These are phyloP conservation scores for Penicillium herquei DNA, from an alignment of 495 filamentous ascomycete genomes.

Conservation along the genomic window DNA sequence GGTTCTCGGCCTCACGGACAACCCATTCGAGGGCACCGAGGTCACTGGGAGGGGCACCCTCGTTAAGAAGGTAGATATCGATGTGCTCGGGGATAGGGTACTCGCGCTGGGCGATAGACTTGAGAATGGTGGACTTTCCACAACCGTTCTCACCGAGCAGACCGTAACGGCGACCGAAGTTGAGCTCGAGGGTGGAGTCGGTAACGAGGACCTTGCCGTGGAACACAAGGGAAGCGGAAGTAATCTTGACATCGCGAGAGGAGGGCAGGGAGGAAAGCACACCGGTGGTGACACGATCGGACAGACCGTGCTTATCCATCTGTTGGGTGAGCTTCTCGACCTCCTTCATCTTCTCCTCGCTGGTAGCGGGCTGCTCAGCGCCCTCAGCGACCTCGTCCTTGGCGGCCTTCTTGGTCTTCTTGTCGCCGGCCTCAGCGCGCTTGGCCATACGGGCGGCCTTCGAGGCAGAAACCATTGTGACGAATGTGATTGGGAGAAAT, in stretches of 20 bases:
- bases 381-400: slow-evolving; percentile 54
- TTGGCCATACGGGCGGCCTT: slow-evolving; percentile 98
- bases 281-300: slow-evolving; percentile 97
- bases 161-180: slow-evolving; percentile 89
- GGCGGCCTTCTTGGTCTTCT: slow-evolving; percentile 72
- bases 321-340: slow-evolving; percentile 81
- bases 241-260: slow-evolving; percentile 94
- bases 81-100: slow-evolving; percentile 95
- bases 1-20: slow-evolving; percentile 89
- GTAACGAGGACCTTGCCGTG: slow-evolving; percentile 95
- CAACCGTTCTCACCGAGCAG: slow-evolving; percentile 98
- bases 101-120: slow-evolving; percentile 90
- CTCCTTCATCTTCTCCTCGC: slow-evolving; percentile 68
- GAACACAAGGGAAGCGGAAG: slow-evolving; percentile 89
- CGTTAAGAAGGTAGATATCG: slow-evolving; percentile 98
- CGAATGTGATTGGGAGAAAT: slow-evolving; percentile 4
- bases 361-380: slow-evolving; percentile 69
- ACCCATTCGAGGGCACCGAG: slow-evolving; percentile 96
- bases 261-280: slow-evolving; percentile 81
- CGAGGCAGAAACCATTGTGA: slow-evolving; percentile 77
- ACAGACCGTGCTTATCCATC: slow-evolving; percentile 93
- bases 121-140: slow-evolving; percentile 95
- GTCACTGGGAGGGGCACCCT: slow-evolving; percentile 89
- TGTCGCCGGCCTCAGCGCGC: slow-evolving; percentile 69
- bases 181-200: slow-evolving; percentile 90